Evolutionary conservation across 768 basidiomycete species (phyloP), one percentile per base, ranked within the genome.

Genomic region (Gyrodon lividus): DNA sequence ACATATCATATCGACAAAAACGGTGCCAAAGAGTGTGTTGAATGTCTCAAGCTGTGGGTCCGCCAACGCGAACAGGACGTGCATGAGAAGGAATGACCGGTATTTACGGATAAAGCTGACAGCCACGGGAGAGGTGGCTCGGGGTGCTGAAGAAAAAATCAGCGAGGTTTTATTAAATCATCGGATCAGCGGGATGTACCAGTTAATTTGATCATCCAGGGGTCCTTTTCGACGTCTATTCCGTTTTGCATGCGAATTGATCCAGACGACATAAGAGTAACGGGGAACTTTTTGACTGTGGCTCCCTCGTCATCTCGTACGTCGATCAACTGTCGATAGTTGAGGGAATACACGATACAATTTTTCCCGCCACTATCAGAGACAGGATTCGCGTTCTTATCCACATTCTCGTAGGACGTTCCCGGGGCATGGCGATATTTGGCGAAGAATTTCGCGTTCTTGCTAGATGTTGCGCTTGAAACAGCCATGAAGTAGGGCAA

Each of bases 1-100:
- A 13, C 56, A 45, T n/a, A 55, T 46, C 52, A 65, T 56, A 24
- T 66, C 64, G 1, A 66, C 5, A 13, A 64, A 60, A 2, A 56
- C 41, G 23, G 51, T 60, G 8, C 46, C 50, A 40, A 55, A 65
- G 3, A 63, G 22, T 0, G 56, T 55, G 30, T 44, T 54, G 22
- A 58, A 46, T n/a, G 52, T 60, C 24, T 61, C 62, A 4, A 61
- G 48, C 14, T 46, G 39, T 2, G 40, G 13, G 6, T 64, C 58
- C 5, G 51, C 52, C 23, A 64, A 54, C n/a, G 58, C 60, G 33
- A 65, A 64, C n/a, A 62, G 22, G 37, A 41, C 19, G 16, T 65
- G 60, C 51, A 51, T 56, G 23, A 65, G 50, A 37, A 66, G 52
- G 26, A 56, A 63, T 6, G 59, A 55, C 13, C 52, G 40, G 30